phyloP scores from a whole-genome alignment of 2,329 filamentous ascomycete species.

The Aspergillus sp. region DNA sequence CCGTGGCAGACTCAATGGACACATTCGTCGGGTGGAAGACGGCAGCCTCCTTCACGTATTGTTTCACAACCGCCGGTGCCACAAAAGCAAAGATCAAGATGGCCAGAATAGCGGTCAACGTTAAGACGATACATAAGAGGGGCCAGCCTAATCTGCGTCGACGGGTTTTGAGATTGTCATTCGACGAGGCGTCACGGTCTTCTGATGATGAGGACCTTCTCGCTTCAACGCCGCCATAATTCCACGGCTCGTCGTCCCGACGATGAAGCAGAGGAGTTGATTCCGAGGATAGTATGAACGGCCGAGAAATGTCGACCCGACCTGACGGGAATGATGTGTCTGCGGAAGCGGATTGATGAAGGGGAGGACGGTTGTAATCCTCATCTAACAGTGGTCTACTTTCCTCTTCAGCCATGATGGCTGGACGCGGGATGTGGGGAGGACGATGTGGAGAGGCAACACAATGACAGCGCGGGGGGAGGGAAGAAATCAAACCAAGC shows the following conservation, averaged over 20 bases:
- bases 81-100: slow-evolving; percentile 81
- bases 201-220: slow-evolving; percentile 22
- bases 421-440: slow-evolving; percentile 8
- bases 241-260: slow-evolving; percentile 31
- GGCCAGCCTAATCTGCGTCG: slow-evolving; percentile 63
- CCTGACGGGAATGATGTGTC: neutral
- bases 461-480: neutral
- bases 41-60: slow-evolving; percentile 81
- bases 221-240: slow-evolving; percentile 33
- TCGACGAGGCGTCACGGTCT: slow-evolving; percentile 18
- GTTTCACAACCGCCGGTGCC: slow-evolving; percentile 73
- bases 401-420: slow-evolving; percentile 37
- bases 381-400: slow-evolving; percentile 30
- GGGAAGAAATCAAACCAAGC: neutral
- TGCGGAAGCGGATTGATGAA: slow-evolving; percentile 17
- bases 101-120: slow-evolving; percentile 55
- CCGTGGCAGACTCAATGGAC: slow-evolving; percentile 80
- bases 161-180: slow-evolving; percentile 20
- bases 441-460: slow-evolving; percentile 9
- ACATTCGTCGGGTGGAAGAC: slow-evolving; percentile 81
- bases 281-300: slow-evolving; percentile 9
- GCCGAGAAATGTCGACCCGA: neutral
- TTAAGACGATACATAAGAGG: slow-evolving; percentile 69
- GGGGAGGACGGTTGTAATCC: slow-evolving; percentile 21
- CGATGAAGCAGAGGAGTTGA: slow-evolving; percentile 20